Evolutionary conservation across 2,329 filamentous ascomycete species (phyloP).

Genomic region (Epichloe uncinata): DNA sequence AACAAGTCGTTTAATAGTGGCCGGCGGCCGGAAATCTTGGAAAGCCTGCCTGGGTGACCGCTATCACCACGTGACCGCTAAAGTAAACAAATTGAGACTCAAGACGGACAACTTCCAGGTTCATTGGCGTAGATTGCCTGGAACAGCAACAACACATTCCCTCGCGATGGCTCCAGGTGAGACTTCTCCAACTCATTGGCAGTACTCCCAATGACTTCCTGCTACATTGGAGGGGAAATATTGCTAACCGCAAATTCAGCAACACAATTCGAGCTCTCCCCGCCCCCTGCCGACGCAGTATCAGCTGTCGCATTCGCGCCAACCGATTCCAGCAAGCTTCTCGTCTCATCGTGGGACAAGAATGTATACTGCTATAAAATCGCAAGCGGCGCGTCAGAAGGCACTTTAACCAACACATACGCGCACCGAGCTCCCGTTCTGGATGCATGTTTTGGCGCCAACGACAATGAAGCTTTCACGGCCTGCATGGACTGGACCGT

Average conservation of each 20-base stretch:
- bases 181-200: slow-evolving; percentile 5
- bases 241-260: slow-evolving; percentile 23
- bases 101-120: neutral
- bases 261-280: slow-evolving; percentile 69
- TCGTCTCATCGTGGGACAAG: slow-evolving; percentile 93
- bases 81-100: slow-evolving; percentile 22
- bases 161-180: slow-evolving; percentile 29
- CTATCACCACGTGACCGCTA: slow-evolving; percentile 23
- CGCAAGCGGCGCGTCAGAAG: slow-evolving; percentile 40
- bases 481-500: slow-evolving; percentile 82
- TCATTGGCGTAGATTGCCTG: neutral
- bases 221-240: neutral
- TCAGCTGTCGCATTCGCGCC: slow-evolving; percentile 80
- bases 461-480: slow-evolving; percentile 72
- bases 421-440: slow-evolving; percentile 77
- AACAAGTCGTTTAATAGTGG: too few species aligned
- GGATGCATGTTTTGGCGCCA: slow-evolving; percentile 79
- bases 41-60: neutral
- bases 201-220: neutral
- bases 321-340: slow-evolving; percentile 55
- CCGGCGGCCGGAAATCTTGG: neutral
- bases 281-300: slow-evolving; percentile 76
- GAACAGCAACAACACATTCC: neutral
- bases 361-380: slow-evolving; percentile 83
- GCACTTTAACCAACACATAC: slow-evolving; percentile 52